A percentile compares a stretch with the other conserved stretches of the same genome.
These are phyloP conservation scores for Aureobasidium sp. DNA, from an alignment of 2,329 filamentous ascomycete species.

Conservation along the genomic window DNA sequence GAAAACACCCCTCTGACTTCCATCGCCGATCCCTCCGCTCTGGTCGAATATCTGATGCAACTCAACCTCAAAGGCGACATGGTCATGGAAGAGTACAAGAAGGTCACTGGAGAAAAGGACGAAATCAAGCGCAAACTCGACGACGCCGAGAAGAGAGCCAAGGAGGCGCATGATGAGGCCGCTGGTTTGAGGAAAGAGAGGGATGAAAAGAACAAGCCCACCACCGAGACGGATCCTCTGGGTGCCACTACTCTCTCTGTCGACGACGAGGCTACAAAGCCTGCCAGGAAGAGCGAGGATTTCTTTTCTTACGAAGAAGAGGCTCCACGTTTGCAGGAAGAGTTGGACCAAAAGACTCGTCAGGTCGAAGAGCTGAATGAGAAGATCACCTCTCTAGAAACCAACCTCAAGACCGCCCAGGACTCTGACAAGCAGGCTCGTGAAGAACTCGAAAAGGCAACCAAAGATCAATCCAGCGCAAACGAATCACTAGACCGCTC, in stretches of 20 bases:
- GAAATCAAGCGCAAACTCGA: conserved; percentile 67
- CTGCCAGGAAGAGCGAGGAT: conserved; percentile 39
- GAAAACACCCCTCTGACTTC: conserved; percentile 89
- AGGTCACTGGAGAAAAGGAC: conserved; percentile 70
- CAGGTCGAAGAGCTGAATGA: conserved; percentile 62
- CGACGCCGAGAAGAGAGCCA: conserved; percentile 56
- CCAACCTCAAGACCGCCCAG: conserved; percentile 52
- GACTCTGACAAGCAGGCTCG: conserved; percentile 2
- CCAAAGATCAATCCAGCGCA: not conserved
- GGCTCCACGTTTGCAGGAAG: conserved; percentile 67
- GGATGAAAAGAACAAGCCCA: conserved; percentile 14
- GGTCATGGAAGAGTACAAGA: conserved; percentile 87
- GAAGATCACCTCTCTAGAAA: conserved; percentile 59
- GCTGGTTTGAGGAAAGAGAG: conserved; percentile 41
- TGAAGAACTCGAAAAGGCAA: conserved; percentile 1
- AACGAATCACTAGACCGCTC: not conserved
- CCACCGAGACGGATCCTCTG: conserved; percentile 19
- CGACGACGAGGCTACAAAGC: not conserved
- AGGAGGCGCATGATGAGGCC: conserved; percentile 55
- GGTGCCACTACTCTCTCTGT: not conserved
- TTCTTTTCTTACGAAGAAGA: conserved; percentile 92
- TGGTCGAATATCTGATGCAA: conserved; percentile 86
- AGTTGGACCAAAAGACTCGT: conserved; percentile 43
- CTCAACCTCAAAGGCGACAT: conserved; percentile 79
- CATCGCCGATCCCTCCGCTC: conserved; percentile 72